phyloP scores from a whole-genome alignment of 345 rosid species.

The Capsella bursapastoris region DNA sequence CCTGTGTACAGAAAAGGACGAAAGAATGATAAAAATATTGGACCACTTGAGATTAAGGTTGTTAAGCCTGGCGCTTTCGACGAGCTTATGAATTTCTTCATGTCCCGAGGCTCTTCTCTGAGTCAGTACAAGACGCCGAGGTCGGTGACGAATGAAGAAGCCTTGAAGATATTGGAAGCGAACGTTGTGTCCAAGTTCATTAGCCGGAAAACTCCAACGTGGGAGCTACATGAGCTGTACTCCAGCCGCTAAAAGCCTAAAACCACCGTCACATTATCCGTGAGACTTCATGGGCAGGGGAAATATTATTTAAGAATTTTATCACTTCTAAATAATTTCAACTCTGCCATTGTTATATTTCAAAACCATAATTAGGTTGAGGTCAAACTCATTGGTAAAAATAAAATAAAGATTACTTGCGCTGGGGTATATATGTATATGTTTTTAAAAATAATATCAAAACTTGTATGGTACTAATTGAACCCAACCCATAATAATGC shows the following conservation, averaged over 20 bases:
- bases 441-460: neutral
- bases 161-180: constrained; percentile 60
- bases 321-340: neutral
- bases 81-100: constrained; percentile 68
- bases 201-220: constrained; percentile 63
- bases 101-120: constrained; percentile 81
- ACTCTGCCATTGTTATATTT: neutral
- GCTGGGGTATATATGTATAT: neutral
- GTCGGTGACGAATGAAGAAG: constrained; percentile 64
- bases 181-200: constrained; percentile 58
- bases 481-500: neutral
- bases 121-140: constrained; percentile 95
- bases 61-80: constrained; percentile 73
- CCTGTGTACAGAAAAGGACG: constrained; percentile 72
- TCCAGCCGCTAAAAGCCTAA: constrained; percentile 3
- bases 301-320: neutral
- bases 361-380: neutral
- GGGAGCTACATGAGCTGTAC: constrained; percentile 46
- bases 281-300: neutral
- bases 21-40: constrained; percentile 71
- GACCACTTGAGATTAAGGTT: constrained; percentile 80
- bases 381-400: neutral
- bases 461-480: neutral
- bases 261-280: neutral
- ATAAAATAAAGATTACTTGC: no score